Conservation (phyloP, 2,329 filamentous ascomycete species). For the Cladophialophora immunda region DNA sequence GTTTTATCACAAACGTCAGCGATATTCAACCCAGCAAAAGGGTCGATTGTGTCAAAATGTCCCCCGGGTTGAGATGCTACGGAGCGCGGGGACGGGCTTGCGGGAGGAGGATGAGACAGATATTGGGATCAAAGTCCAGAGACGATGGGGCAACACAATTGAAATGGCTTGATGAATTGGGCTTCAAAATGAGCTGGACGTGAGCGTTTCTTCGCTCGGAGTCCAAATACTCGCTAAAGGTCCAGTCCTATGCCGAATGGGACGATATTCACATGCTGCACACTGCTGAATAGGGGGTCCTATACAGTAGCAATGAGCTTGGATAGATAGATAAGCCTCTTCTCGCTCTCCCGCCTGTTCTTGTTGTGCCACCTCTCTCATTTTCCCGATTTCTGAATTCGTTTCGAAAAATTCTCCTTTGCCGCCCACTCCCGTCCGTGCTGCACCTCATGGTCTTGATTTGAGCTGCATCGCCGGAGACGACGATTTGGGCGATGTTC, state of each 20-base stretch:
- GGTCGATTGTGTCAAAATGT: neutral
- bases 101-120: neutral
- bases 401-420: neutral
- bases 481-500: neutral
- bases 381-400: neutral
- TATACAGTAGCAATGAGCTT: slow-evolving; percentile 23
- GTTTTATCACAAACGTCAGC: neutral
- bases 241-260: neutral
- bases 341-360: slow-evolving; percentile 8
- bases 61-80: neutral
- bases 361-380: neutral
- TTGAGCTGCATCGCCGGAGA: neutral
- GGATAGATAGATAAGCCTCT: slow-evolving; percentile 16
- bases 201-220: neutral
- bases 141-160: neutral
- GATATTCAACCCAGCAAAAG: neutral
- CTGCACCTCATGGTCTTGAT: neutral
- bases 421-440: neutral
- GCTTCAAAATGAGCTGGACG: neutral
- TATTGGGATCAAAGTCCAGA: neutral
- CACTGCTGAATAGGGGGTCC: slow-evolving; percentile 3
- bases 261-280: neutral
- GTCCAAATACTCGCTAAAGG: neutral
- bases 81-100: neutral
- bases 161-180: neutral